Percentiles rank a stretch among this genome's conserved stretches.
phyloP scores from a whole-genome alignment of 2,329 filamentous ascomycete species.

The Colletotrichum chrysophilum region DNA sequence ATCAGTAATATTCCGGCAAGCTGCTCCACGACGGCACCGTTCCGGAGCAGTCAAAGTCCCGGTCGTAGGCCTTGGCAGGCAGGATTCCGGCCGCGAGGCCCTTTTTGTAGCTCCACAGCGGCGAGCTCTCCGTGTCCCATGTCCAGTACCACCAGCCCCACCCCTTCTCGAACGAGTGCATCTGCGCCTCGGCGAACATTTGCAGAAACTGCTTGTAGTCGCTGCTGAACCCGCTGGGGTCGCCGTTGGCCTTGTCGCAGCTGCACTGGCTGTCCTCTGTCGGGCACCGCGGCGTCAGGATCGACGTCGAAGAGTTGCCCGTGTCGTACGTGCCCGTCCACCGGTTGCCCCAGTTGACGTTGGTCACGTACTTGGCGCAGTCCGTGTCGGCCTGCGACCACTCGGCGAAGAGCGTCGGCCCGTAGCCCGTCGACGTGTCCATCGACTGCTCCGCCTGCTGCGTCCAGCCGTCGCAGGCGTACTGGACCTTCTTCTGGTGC shows the following conservation, averaged over 20 bases:
- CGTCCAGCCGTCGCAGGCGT: slow-evolving; percentile 89
- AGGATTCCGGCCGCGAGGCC: slow-evolving; percentile 80
- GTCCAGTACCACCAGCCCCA: slow-evolving; percentile 99
- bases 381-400: slow-evolving; percentile 98
- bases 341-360: slow-evolving; percentile 84
- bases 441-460: slow-evolving; percentile 76
- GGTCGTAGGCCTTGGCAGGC: slow-evolving; percentile 74
- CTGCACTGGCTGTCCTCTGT: slow-evolving; percentile 68
- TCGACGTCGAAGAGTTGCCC: slow-evolving; percentile 63
- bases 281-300: slow-evolving; percentile 78
- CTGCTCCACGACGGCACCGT: slow-evolving; percentile 60
- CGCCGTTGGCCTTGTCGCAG: slow-evolving; percentile 79
- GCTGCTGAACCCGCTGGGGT: slow-evolving; percentile 68
- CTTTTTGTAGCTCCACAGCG: slow-evolving; percentile 92
- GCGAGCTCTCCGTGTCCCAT: slow-evolving; percentile 85
- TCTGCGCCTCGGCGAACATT: slow-evolving; percentile 95
- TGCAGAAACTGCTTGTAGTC: slow-evolving; percentile 85
- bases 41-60: slow-evolving; percentile 70
- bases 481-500: slow-evolving; percentile 83
- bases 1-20: slow-evolving; percentile 56
- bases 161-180: slow-evolving; percentile 89
- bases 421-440: slow-evolving; percentile 80
- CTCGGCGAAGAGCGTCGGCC: slow-evolving; percentile 93
- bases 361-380: slow-evolving; percentile 86
- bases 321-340: slow-evolving; percentile 89